phyloP scores from a whole-genome alignment of 2,329 filamentous ascomycete species.

The Ophiostoma sp. region DNA sequence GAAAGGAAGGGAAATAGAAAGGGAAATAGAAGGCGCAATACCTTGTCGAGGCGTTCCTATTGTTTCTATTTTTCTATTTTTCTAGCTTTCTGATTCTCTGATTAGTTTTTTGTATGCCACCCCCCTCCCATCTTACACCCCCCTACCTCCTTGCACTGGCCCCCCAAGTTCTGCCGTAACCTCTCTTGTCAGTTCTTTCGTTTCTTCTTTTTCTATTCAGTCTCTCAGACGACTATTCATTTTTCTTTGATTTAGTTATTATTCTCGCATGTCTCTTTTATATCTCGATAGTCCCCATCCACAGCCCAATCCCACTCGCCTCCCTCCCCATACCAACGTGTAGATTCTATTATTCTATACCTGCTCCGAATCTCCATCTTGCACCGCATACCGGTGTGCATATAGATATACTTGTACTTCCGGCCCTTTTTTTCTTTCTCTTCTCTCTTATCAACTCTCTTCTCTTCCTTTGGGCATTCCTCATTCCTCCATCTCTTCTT shows the following conservation, averaged over 20 bases:
- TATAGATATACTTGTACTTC: slow-evolving; percentile 8
- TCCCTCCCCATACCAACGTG: slow-evolving; percentile 4
- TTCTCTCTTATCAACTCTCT: not conserved
- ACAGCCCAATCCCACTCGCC: slow-evolving; percentile 7
- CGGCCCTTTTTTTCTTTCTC: not conserved
- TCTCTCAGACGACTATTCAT: not conserved
- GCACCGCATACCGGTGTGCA: not conserved
- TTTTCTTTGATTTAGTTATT: not conserved
- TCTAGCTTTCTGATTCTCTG: not conserved
- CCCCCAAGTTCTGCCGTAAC: not conserved
- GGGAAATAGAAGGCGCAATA: not conserved
- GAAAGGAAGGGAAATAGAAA: not conserved
- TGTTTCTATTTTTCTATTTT: not conserved
- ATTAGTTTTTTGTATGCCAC: not conserved
- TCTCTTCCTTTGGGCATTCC: not conserved
- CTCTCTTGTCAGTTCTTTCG: not conserved
- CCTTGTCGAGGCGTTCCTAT: not conserved
- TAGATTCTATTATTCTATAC: not conserved
- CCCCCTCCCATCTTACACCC: not conserved
- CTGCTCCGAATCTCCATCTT: slow-evolving; percentile 6
- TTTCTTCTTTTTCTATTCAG: not conserved
- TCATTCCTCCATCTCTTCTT: not conserved
- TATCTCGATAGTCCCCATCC: slow-evolving; percentile 1
- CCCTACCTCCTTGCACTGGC: not conserved
- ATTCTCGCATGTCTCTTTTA: slow-evolving; percentile 7